These are phyloP conservation scores for Trypanosoma melophagium DNA, from an alignment of 208 protist species.

Conservation along the genomic window DNA sequence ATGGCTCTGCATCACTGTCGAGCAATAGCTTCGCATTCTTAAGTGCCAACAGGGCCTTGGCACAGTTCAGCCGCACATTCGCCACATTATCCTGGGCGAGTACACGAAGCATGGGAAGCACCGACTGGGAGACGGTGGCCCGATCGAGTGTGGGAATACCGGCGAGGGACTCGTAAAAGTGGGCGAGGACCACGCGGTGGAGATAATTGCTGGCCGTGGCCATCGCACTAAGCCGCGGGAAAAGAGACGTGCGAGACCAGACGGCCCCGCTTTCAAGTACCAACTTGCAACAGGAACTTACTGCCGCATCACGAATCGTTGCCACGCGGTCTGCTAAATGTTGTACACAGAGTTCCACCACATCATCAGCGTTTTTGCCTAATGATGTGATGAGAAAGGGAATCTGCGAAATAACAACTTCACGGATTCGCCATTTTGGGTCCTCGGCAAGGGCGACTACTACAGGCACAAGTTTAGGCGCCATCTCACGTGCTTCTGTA, in stretches of 20 bases:
- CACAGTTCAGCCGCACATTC: conserved; percentile 84
- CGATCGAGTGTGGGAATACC: conserved; percentile 52
- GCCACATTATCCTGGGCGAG: conserved; percentile 68
- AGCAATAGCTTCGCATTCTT: conserved; percentile 46
- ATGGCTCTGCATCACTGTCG: conserved; percentile 41
- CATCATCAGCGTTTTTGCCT: conserved; percentile 63
- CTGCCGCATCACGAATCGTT: conserved; percentile 79
- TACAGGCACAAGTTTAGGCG: conserved; percentile 80
- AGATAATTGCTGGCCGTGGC: conserved; percentile 70
- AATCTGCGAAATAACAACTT: conserved; percentile 83
- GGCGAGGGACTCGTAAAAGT: conserved; percentile 70
- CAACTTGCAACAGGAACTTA: conserved; percentile 80
- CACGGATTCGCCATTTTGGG: conserved; percentile 86
- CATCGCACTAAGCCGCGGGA: conserved; percentile 65
- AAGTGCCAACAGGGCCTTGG: conserved; percentile 60
- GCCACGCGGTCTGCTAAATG: conserved; percentile 83
- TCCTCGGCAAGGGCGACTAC: conserved; percentile 76
- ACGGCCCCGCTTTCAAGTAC: conserved; percentile 58
- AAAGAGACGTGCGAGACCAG: conserved; percentile 63
- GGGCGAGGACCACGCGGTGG: conserved; percentile 72
- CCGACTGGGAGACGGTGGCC: conserved; percentile 39
- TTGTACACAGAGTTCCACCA: conserved; percentile 79
- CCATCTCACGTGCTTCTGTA: conserved; percentile 77
- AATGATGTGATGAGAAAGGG: conserved; percentile 81
- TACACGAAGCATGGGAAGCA: conserved; percentile 64